Evolutionary conservation across 495 filamentous ascomycete genomes (phyloP).

Genomic region (Cercophora newfieldiana): DNA sequence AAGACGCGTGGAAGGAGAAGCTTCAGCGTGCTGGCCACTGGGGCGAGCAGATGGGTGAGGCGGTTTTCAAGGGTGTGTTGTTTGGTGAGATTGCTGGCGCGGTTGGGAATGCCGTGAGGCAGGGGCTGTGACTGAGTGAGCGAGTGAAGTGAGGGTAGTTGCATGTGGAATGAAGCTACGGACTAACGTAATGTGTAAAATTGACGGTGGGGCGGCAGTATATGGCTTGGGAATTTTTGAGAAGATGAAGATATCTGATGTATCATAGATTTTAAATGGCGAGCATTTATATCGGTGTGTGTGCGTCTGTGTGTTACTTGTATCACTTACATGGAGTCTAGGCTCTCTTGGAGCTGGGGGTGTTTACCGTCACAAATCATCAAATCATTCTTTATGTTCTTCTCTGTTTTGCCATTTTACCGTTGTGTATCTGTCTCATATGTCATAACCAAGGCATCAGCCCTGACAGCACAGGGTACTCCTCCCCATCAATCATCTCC

Average conservation of each 20-base stretch:
- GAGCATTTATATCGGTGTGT: background rate
- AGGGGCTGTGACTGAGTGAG: background rate
- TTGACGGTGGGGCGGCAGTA: background rate
- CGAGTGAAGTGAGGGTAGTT: background rate
- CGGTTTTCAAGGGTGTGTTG: constrained; percentile 69
- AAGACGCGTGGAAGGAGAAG: constrained; percentile 65
- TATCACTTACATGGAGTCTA: background rate
- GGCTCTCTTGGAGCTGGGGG: no score
- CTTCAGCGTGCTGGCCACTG: constrained; percentile 71
- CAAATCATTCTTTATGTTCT: no score
- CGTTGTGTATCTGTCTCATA: no score
- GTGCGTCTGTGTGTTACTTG: background rate
- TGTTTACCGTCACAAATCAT: no score
- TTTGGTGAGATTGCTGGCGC: constrained; percentile 67
- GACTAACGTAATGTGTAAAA: background rate
- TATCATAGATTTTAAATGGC: background rate
- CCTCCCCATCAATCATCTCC: constrained; percentile 42
- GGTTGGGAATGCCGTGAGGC: constrained; percentile 51
- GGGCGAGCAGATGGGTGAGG: constrained; percentile 69
- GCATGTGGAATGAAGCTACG: background rate
- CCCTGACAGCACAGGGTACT: constrained; percentile 42
- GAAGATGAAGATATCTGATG: background rate
- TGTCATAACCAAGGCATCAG: constrained; percentile 37
- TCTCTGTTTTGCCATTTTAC: no score
- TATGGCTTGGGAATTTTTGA: background rate